These are phyloP conservation scores for Oehlia diaphana DNA, from an alignment of 192 early-diverging fungal genomes.

Conservation along the genomic window DNA sequence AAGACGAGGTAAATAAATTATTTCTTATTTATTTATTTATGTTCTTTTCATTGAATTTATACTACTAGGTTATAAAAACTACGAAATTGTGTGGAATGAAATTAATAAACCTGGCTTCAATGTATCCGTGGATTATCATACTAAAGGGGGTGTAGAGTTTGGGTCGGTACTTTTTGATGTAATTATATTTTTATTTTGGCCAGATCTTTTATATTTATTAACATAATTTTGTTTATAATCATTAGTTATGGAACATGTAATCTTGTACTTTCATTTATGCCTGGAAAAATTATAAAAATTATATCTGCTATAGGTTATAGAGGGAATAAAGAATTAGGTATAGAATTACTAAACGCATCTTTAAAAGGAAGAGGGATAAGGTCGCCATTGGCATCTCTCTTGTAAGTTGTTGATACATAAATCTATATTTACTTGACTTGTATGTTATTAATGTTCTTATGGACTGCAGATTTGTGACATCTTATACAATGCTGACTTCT, in stretches of 20 bases:
- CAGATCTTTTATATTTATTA: no score
- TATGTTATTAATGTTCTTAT: neutral
- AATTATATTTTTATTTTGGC: no score
- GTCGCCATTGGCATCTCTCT: conserved; percentile 51
- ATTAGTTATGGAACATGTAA: conserved; percentile 43
- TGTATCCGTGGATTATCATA: conserved; percentile 49
- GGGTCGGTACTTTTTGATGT: conserved; percentile 37
- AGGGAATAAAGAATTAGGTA: conserved; percentile 54
- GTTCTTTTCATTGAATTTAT: neutral
- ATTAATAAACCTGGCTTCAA: conserved; percentile 42
- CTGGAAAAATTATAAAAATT: conserved; percentile 48
- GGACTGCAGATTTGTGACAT: conserved; percentile 29
- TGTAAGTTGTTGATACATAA: conserved; percentile 39
- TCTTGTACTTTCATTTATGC: conserved; percentile 48
- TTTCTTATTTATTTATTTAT: neutral
- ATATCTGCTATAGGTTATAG: conserved; percentile 56
- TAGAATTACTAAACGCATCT: conserved; percentile 49
- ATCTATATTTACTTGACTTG: neutral
- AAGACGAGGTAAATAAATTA: conserved; percentile 43
- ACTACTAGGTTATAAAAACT: conserved; percentile 47
- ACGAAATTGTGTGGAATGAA: conserved; percentile 51
- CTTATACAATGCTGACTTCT: conserved; percentile 50
- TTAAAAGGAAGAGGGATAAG: conserved; percentile 49
- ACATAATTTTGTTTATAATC: no score
- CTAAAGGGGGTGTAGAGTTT: conserved; percentile 53